phyloP scores from a whole-genome alignment of 768 basidiomycete species.

The Pleurotus salmoneostramineus region DNA sequence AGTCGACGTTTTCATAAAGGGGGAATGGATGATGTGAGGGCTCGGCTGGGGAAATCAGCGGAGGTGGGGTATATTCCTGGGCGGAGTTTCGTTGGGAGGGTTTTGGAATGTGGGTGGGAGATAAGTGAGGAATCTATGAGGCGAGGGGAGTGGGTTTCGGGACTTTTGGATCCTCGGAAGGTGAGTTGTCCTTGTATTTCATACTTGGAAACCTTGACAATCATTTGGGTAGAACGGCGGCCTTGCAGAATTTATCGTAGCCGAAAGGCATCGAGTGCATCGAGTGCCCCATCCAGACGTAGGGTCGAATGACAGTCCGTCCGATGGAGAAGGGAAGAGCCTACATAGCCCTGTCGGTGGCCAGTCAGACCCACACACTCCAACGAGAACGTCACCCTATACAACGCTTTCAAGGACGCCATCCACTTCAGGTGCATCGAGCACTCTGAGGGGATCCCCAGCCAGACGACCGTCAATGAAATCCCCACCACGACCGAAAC shows the following conservation, averaged over 20 bases:
- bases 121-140: slow-evolving; percentile 61
- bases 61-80: slow-evolving; percentile 83
- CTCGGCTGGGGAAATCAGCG: slow-evolving; percentile 16
- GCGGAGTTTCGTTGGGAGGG: slow-evolving; percentile 80
- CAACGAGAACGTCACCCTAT: not conserved
- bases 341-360: not conserved
- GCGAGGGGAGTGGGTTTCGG: slow-evolving; percentile 87
- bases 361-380: not conserved
- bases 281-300: slow-evolving; percentile 63
- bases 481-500: not conserved
- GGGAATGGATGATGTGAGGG: not conserved
- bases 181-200: slow-evolving; percentile 34
- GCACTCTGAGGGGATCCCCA: slow-evolving; percentile 5
- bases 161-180: slow-evolving; percentile 75
- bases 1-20: not conserved
- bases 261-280: slow-evolving; percentile 75
- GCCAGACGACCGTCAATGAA: not conserved
- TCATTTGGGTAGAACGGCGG: slow-evolving; percentile 61
- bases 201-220: slow-evolving; percentile 10
- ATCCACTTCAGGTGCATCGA: slow-evolving; percentile 1
- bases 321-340: not conserved
- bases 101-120: slow-evolving; percentile 80
- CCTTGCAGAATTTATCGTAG: slow-evolving; percentile 83
- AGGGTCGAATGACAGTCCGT: slow-evolving; percentile 20
- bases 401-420: not conserved